Percentiles rank a stretch among this genome's conserved stretches.
These are phyloP conservation scores for Aspergillus aculeatinus DNA, from an alignment of 2,329 filamentous ascomycete genomes.

Conservation along the genomic window DNA sequence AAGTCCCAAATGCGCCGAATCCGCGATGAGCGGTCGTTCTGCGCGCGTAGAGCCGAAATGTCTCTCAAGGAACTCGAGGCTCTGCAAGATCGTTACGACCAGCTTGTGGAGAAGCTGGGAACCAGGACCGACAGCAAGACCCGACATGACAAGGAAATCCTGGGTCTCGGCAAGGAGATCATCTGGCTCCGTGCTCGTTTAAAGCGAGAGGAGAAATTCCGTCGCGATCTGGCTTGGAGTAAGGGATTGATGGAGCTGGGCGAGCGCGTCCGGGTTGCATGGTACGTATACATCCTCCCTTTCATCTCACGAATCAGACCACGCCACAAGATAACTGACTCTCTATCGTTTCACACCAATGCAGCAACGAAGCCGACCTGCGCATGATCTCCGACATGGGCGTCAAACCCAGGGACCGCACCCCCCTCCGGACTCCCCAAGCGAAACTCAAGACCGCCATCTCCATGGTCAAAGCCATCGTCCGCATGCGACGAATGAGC, in stretches of 20 bases:
- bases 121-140: slow-evolving; percentile 44
- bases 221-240: slow-evolving; percentile 77
- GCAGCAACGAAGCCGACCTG: slow-evolving; percentile 88
- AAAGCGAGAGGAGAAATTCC: slow-evolving; percentile 75
- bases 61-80: slow-evolving; percentile 45
- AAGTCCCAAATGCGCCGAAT: slow-evolving; percentile 64
- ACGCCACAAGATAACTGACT: slow-evolving; percentile 20
- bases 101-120: slow-evolving; percentile 52
- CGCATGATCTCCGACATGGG: slow-evolving; percentile 82
- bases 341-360: slow-evolving; percentile 18
- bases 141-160: slow-evolving; percentile 63
- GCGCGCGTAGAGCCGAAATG: slow-evolving; percentile 42
- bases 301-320: background rate
- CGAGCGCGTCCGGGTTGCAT: slow-evolving; percentile 62
- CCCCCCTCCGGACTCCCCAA: slow-evolving; percentile 33
- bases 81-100: slow-evolving; percentile 62
- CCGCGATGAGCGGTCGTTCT: slow-evolving; percentile 47
- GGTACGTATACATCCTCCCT: slow-evolving; percentile 61
- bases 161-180: slow-evolving; percentile 84
- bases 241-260: slow-evolving; percentile 87
- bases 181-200: slow-evolving; percentile 83
- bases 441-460: slow-evolving; percentile 45
- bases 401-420: slow-evolving; percentile 49
- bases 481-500: slow-evolving; percentile 48
- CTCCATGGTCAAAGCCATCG: slow-evolving; percentile 44